Percentiles rank a stretch among this genome's conserved stretches.
Evolutionary conservation across 257 asterid species (phyloP).

Genomic region (Pogostemon cablin): DNA sequence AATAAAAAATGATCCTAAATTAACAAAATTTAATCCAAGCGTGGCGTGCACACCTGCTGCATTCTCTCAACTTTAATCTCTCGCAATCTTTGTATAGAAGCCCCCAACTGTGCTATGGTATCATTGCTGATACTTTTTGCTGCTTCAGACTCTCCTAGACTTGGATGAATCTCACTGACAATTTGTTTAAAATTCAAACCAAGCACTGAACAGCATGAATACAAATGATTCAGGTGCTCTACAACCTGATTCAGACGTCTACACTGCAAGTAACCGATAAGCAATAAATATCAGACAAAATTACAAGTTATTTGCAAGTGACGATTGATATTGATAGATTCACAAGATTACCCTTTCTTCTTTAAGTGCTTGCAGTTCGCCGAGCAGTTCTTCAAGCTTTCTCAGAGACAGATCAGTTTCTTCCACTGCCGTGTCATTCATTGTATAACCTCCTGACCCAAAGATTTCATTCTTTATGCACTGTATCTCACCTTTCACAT

Average conservation of each 20-base stretch:
- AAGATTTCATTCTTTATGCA: constrained; percentile 67
- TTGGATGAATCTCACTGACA: constrained; percentile 76
- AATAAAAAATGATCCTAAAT: constrained; percentile 5
- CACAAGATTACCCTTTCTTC: constrained; percentile 71
- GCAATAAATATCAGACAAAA: constrained; percentile 28
- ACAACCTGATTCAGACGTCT: constrained; percentile 80
- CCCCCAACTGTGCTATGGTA: constrained; percentile 68
- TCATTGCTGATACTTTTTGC: constrained; percentile 66
- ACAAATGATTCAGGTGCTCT: constrained; percentile 66
- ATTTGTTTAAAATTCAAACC: constrained; percentile 83
- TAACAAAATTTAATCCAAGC: constrained; percentile 11
- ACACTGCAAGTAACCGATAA: constrained; percentile 59
- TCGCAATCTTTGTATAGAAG: constrained; percentile 61
- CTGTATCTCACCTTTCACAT: constrained; percentile 67
- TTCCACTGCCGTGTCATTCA: constrained; percentile 48
- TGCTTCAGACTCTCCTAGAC: constrained; percentile 75
- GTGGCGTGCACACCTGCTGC: constrained; percentile 64
- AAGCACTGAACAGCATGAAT: constrained; percentile 83
- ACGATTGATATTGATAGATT: constrained; percentile 23
- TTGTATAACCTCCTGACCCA: constrained; percentile 40
- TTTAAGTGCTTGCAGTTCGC: constrained; percentile 78
- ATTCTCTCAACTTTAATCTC: constrained; percentile 77
- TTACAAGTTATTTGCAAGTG: constrained; percentile 4
- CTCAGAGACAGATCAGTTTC: constrained; percentile 81
- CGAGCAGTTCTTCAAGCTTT: constrained; percentile 79